Conservation (phyloP, 208 protist genomes). For the Entamoeba histolytica region DNA sequence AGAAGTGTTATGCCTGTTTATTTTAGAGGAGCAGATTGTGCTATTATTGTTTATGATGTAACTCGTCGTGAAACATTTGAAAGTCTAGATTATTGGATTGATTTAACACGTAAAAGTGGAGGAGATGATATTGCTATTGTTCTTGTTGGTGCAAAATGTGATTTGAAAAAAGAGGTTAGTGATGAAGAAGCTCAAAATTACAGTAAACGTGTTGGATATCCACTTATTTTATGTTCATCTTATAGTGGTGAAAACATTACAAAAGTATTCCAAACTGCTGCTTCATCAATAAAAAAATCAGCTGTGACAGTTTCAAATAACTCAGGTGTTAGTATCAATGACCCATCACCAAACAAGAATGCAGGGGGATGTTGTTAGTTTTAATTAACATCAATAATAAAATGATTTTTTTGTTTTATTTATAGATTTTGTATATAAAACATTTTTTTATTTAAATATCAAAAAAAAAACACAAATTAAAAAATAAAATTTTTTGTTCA, state of each 20-base stretch:
- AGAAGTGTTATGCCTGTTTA: conserved; percentile 54
- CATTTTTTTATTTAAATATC: too few relatives aligned
- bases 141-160: conserved; percentile 98
- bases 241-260: background rate
- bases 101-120: conserved; percentile 79
- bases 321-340: too few relatives aligned
- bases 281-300: background rate
- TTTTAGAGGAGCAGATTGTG: conserved; percentile 60
- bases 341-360: too few relatives aligned
- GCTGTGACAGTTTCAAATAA: too few relatives aligned
- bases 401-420: too few relatives aligned
- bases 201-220: background rate
- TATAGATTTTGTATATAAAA: too few relatives aligned
- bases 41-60: conserved; percentile 99
- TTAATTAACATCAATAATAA: too few relatives aligned
- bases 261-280: background rate
- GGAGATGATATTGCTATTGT: conserved; percentile 99
- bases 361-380: too few relatives aligned
- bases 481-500: background rate
- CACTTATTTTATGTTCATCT: background rate
- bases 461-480: too few relatives aligned
- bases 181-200: background rate
- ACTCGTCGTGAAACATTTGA: conserved; percentile 98
- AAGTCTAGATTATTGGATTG: conserved; percentile 98
- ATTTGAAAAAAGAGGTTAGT: conserved; percentile 68